phyloP scores from a whole-genome alignment of 2,329 filamentous ascomycete genomes.

The Ceratocystiopsis brevicomis region DNA sequence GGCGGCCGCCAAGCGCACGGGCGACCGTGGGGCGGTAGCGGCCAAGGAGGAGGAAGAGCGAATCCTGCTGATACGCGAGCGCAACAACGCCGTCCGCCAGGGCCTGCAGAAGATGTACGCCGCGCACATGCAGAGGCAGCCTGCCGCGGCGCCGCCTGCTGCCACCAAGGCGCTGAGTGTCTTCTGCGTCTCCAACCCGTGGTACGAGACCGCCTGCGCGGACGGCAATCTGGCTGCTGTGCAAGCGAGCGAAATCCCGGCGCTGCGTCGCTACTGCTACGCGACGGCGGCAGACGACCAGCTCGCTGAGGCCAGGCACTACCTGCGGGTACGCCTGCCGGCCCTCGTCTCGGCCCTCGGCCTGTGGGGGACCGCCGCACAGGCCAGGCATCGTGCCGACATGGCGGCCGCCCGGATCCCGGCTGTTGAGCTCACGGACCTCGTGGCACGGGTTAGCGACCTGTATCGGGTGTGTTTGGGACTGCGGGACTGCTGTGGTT shows the following conservation, averaged over 20 bases:
- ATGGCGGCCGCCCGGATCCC: not conserved
- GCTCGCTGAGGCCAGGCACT: constrained; percentile 14
- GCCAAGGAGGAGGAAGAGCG: not conserved
- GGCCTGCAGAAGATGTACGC: constrained; percentile 13
- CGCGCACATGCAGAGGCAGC: too few relatives aligned
- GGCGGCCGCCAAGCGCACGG: constrained; percentile 9
- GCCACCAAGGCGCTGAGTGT: constrained; percentile 12
- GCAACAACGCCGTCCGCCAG: constrained; percentile 14
- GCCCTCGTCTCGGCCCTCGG: not conserved
- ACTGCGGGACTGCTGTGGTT: too few relatives aligned
- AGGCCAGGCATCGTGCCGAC: not conserved
- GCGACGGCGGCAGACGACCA: constrained; percentile 16
- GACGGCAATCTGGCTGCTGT: constrained; percentile 14
- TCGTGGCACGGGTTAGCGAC: not conserved
- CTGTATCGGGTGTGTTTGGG: too few relatives aligned
- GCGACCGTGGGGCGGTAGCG: constrained; percentile 11
- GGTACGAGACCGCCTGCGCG: constrained; percentile 16
- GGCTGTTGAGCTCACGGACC: too few relatives aligned
- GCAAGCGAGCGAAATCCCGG: constrained; percentile 15
- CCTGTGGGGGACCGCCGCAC: not conserved
- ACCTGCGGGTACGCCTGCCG: constrained; percentile 7
- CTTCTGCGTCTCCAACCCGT: constrained; percentile 19
- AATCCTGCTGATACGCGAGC: constrained; percentile 14
- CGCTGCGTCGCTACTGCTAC: constrained; percentile 17
- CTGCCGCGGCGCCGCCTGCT: too few relatives aligned